Evolutionary conservation across 768 basidiomycete genomes (phyloP).

Genomic region (Sistotremastrum niveocremeum): DNA sequence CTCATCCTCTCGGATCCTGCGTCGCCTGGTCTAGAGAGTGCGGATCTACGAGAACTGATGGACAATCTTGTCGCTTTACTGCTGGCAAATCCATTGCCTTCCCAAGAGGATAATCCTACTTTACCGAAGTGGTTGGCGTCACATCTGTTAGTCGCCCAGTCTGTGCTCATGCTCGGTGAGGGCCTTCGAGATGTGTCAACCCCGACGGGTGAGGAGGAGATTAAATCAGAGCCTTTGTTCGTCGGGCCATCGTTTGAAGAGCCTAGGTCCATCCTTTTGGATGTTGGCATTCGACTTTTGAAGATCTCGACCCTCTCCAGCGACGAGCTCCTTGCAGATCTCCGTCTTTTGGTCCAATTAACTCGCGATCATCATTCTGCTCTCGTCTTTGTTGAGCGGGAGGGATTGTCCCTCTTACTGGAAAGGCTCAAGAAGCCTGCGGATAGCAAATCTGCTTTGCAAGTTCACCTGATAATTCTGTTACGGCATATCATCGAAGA

Average conservation of each 20-base stretch:
- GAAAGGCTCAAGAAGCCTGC: conserved; percentile 47
- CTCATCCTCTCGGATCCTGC: conserved; percentile 68
- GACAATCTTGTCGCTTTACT: conserved; percentile 55
- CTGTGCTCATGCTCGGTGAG: conserved; percentile 62
- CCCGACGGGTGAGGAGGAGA: conserved; percentile 59
- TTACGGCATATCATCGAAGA: conserved; percentile 91
- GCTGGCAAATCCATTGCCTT: conserved; percentile 37
- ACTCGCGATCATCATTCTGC: conserved; percentile 61
- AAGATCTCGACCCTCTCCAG: conserved; percentile 46
- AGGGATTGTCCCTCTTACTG: conserved; percentile 54
- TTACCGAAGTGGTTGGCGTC: conserved; percentile 82
- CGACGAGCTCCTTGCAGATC: conserved; percentile 70
- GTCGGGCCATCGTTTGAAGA: conserved; percentile 50
- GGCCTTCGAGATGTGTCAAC: conserved; percentile 51
- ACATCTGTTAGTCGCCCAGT: conserved; percentile 75
- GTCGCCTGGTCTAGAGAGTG: conserved; percentile 35
- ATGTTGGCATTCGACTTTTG: conserved; percentile 65
- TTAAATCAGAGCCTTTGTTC: conserved; percentile 34
- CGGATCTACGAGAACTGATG: conserved; percentile 34
- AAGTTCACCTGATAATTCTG: conserved; percentile 75
- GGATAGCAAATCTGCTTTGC: conserved; percentile 38
- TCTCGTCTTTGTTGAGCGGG: conserved; percentile 48
- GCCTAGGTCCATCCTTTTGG: conserved; percentile 55
- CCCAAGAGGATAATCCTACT: conserved; percentile 37
- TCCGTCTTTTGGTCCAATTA: conserved; percentile 75